Evolutionary conservation across 2,329 filamentous ascomycete species (phyloP), one percentile per base, ranked within the genome.

Genomic region (Diaporthe batatas): DNA sequence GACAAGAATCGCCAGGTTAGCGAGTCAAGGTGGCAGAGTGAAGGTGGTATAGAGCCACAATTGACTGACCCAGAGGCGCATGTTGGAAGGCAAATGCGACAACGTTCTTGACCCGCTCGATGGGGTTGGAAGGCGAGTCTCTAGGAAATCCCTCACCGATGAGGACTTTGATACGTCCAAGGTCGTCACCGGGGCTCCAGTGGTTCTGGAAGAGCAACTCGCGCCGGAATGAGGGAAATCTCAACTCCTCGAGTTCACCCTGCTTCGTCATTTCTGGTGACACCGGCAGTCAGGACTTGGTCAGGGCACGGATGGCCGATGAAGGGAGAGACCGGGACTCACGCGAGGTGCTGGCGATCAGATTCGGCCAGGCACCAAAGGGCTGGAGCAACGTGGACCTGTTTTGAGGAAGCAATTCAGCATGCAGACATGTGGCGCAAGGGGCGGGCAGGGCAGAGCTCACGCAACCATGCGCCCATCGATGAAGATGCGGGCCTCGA

Each of bases 81-180:
- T 96, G 93, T 78, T 96, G 93, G 77, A 97, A 97, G 0, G 94
- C 92, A 81, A 97, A 96, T 18, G 89, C 89, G 32, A 95, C 89
- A 57, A 94, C 82, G 77, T 95, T 94, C 78, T 92, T 93, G 75
- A 93, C 84, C 53, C 90, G 85, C 77, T 94, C 91, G 75, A 93
- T 90, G 0, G 90, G 88, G 54, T 84, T 81, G 2, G 84, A 82
- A 0, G 83, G 71, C 2, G 84, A 88, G 73, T 88, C 85, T 49
- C 90, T 84, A 12, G 87, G 85, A 72, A 94, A 91, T 0, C 93
- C 91, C 79, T 96, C 94, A 62, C 92, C 91, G 72, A 97, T 88
- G 70, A 95, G 81, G 34, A 97, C 81, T 79, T 92, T 94, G 82
- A 97, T 92, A 10, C 94, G 90, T 8, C 94, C 94, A 25, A 92